A percentile compares a stretch with the other conserved stretches of the same genome.
Conservation (phyloP, 495 filamentous ascomycete genomes). For the Penicillium paradoxum region DNA sequence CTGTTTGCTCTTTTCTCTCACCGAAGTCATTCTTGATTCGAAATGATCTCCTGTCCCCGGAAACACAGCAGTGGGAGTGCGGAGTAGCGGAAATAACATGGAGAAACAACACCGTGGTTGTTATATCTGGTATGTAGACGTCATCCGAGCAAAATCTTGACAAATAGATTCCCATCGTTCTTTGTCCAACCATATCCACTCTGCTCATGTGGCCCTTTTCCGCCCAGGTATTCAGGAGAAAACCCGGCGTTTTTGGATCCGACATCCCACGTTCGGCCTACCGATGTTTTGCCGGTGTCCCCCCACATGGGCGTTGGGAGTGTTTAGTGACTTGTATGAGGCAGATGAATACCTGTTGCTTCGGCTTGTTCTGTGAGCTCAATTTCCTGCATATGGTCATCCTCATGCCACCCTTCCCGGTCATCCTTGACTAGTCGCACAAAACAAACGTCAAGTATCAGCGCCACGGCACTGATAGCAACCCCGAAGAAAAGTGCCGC, state of each 20-base stretch:
- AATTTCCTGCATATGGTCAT: constrained; percentile 16
- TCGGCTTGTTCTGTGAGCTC: constrained; percentile 17
- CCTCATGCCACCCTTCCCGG: constrained; percentile 38
- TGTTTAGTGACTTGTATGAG: background rate
- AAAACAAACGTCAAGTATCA: constrained; percentile 37
- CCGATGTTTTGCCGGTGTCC: background rate
- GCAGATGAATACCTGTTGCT: constrained; percentile 12
- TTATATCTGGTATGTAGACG: background rate
- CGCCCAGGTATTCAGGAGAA: background rate
- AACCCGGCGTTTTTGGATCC: background rate
- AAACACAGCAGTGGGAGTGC: too few relatives aligned
- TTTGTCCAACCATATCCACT: background rate
- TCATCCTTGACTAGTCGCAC: constrained; percentile 39
- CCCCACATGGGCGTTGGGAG: too few relatives aligned
- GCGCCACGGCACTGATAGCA: constrained; percentile 35
- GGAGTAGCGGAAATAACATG: background rate
- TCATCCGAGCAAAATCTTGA: background rate
- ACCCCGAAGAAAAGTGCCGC: constrained; percentile 42
- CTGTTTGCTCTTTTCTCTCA: constrained; percentile 3
- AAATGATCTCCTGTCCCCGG: constrained; percentile 1
- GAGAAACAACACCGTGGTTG: background rate
- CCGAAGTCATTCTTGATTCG: background rate
- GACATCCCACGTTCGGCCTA: constrained; percentile 1
- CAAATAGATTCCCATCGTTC: background rate
- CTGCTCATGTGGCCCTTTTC: too few relatives aligned